A percentile compares a stretch with the other conserved stretches of the same genome.
These are phyloP conservation scores for Curvularia spicifera DNA, from an alignment of 2,329 filamentous ascomycete species.

Conservation along the genomic window DNA sequence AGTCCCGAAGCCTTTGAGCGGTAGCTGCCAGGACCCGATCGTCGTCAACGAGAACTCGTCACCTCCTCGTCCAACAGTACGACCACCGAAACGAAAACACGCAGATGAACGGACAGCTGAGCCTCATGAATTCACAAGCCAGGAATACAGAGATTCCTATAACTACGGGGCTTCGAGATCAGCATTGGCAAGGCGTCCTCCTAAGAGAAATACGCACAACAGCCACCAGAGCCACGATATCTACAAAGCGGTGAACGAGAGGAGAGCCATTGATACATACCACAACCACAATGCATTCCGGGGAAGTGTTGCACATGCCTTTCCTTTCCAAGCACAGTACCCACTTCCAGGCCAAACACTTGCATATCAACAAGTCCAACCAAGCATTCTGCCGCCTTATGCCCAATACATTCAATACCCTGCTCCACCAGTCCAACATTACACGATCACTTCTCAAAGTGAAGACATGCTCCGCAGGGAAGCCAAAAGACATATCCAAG, in stretches of 20 bases:
- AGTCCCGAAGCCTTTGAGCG: constrained; percentile 12
- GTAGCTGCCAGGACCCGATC: constrained; percentile 35
- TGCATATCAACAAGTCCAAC: not conserved
- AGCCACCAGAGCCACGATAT: constrained; percentile 26
- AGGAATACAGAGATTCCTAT: constrained; percentile 18
- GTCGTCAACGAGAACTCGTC: constrained; percentile 27
- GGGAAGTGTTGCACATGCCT: not conserved
- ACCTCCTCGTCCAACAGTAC: constrained; percentile 6
- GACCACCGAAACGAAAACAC: constrained; percentile 1
- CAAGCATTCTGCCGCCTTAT: constrained; percentile 1
- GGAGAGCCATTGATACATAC: constrained; percentile 8
- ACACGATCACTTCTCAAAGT: not conserved
- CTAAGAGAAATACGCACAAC: constrained; percentile 19
- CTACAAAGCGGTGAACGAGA: constrained; percentile 24
- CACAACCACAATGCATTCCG: not conserved
- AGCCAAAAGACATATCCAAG: constrained; percentile 23
- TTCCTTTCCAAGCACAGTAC: constrained; percentile 16
- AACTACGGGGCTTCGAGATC: constrained; percentile 13
- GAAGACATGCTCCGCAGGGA: constrained; percentile 26
- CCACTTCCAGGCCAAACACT: constrained; percentile 8
- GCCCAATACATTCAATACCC: constrained; percentile 5
- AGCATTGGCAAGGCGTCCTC: constrained; percentile 12
- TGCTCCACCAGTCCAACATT: not conserved
- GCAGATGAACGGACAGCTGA: not conserved
- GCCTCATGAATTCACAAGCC: constrained; percentile 23